Conservation (phyloP, 1,284 basidiomycete genomes). For the Sphagnurus paluster region DNA sequence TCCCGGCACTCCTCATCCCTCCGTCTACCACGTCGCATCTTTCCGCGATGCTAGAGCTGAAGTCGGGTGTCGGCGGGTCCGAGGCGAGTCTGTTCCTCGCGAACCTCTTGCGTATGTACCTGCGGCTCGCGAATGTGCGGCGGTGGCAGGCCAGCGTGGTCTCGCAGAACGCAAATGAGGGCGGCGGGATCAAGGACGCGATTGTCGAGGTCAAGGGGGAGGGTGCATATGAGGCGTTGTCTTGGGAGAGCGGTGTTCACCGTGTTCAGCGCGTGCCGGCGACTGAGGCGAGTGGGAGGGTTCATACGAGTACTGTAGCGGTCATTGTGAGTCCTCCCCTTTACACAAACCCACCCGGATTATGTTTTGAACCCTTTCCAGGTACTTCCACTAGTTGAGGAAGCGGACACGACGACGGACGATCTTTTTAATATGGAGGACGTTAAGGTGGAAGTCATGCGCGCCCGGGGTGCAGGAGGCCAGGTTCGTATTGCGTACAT, state of each 20-base stretch:
- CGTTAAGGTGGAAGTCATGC: conserved; percentile 91
- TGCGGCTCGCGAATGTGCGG: conserved; percentile 57
- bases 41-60: conserved; percentile 87
- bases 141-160: conserved; percentile 57
- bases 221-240: conserved; percentile 77
- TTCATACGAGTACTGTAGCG: conserved; percentile 93
- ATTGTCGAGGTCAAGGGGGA: conserved; percentile 81
- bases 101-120: conserved; percentile 86
- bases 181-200: conserved; percentile 79
- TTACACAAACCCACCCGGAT: neutral
- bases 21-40: conserved; percentile 62
- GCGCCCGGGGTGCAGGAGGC: conserved; percentile 94
- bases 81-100: conserved; percentile 85
- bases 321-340: conserved; percentile 73
- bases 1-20: conserved; percentile 76
- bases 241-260: conserved; percentile 95
- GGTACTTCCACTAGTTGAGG: conserved; percentile 81
- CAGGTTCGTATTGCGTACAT: conserved; percentile 53
- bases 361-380: conserved; percentile 29
- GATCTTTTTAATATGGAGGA: conserved; percentile 83
- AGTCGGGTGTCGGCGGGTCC: conserved; percentile 91
- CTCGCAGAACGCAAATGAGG: conserved; percentile 53
- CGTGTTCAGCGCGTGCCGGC: conserved; percentile 92
- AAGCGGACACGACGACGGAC: conserved; percentile 46
- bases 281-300: conserved; percentile 84